These are phyloP conservation scores for Crucibulum laeve DNA, from an alignment of 768 basidiomycete genomes.

Conservation along the genomic window DNA sequence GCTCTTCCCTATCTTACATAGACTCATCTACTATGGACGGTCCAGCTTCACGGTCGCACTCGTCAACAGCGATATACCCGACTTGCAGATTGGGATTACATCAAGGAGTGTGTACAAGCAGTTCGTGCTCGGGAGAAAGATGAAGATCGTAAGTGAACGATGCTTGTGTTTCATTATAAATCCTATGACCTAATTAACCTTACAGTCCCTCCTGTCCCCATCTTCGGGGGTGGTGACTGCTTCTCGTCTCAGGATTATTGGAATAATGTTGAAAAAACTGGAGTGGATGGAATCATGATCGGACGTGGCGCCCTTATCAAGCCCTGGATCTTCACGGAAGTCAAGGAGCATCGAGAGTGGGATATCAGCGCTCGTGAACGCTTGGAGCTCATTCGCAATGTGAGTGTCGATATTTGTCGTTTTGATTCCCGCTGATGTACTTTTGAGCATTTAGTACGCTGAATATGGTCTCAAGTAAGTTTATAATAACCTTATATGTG, in stretches of 20 bases:
- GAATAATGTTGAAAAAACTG: conserved; percentile 67
- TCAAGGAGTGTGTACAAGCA: conserved; percentile 79
- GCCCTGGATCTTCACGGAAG: conserved; percentile 94
- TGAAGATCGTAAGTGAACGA: conserved; percentile 52
- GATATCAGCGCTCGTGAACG: conserved; percentile 86
- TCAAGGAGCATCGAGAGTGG: conserved; percentile 91
- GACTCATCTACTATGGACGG: no score
- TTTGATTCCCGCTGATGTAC: conserved; percentile 1
- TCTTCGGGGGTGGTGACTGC: conserved; percentile 95
- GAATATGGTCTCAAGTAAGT: conserved; percentile 77
- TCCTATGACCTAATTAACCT: not conserved
- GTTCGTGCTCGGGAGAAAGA: conserved; percentile 70
- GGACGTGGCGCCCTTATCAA: conserved; percentile 95
- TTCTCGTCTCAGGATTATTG: conserved; percentile 87
- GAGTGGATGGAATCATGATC: conserved; percentile 95
- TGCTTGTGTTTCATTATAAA: conserved; percentile 1
- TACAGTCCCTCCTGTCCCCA: conserved; percentile 79
- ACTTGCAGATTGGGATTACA: conserved; percentile 93
- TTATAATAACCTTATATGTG: conserved; percentile 16
- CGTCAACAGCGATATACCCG: conserved; percentile 93
- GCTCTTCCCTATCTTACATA: not conserved
- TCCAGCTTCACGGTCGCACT: conserved; percentile 93
- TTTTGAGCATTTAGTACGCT: conserved; percentile 53
- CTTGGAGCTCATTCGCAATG: conserved; percentile 73
- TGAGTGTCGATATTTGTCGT: conserved; percentile 22